These are phyloP conservation scores for Anacardium occidentale DNA, from an alignment of 345 rosid species.

Conservation along the genomic window DNA sequence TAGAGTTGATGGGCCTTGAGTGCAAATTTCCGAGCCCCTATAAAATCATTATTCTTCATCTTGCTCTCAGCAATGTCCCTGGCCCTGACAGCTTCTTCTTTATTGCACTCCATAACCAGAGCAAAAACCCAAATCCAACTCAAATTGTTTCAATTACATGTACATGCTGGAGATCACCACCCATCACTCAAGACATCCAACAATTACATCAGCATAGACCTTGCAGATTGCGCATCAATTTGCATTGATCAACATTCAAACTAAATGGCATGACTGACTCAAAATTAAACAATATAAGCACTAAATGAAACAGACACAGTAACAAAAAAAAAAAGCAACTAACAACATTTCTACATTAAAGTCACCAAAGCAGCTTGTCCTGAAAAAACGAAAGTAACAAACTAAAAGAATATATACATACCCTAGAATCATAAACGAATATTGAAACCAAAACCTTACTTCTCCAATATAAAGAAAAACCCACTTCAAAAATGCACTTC, in stretches of 20 bases:
- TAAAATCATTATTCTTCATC: constrained; percentile 61
- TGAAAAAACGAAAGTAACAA: not conserved
- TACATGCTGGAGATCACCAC: constrained; percentile 2
- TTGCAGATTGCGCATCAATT: constrained; percentile 22
- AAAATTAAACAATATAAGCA: not conserved
- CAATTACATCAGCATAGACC: not conserved
- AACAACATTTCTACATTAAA: not conserved
- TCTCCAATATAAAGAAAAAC: constrained; percentile 6
- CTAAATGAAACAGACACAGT: not conserved
- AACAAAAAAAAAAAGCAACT: not conserved
- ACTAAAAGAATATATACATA: not conserved
- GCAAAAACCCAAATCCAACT: not conserved
- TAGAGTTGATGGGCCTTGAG: constrained; percentile 69
- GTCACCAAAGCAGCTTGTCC: not conserved
- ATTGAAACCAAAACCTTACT: not conserved
- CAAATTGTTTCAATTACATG: constrained; percentile 13
- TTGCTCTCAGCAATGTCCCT: constrained; percentile 58
- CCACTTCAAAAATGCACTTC: not conserved
- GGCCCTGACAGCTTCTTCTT: constrained; percentile 89
- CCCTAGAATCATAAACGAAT: not conserved
- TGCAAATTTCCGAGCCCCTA: constrained; percentile 61
- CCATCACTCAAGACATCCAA: constrained; percentile 1
- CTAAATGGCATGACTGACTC: not conserved
- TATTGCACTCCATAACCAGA: constrained; percentile 68
- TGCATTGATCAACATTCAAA: not conserved